Base-by-base conservation (phyloP, 2,329 filamentous ascomycete genomes). In the Alternaria brassicicola region DNA sequence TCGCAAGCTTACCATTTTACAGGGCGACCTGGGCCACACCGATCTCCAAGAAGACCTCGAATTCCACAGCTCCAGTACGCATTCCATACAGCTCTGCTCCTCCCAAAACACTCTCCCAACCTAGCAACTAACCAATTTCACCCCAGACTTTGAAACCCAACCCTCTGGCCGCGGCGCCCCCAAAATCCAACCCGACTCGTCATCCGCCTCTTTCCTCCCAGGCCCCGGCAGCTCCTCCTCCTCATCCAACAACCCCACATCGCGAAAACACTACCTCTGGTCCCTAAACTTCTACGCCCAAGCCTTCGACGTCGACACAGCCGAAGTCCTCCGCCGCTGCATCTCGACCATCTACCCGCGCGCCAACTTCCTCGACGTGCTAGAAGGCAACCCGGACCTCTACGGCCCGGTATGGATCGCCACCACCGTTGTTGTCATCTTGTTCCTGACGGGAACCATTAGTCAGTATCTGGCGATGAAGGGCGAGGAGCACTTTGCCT, bases 391-490 rank as follows among this genome's bases (percentile, higher is more conserved):
- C 77, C 92, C 95, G 1, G 95, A 99, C 74, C 82, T 99, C 31
- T 99, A 99, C 82, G 94, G 94, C 1, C 95, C 95, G 1, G 93
- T 98, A 75, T 99, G 95, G 95, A 98, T 99, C 80, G 95, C 95
- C 9, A 98, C 95, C 0, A 98, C 95, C 0, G 95, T 99, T 9
- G 89, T 99, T 12, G 86, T 99, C 63, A 98, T 99, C 59, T 81
- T 99, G 30, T 99, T 99, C 79, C 78, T 99, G 42, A 95, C 94
- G 1, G 95, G 95, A 12, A 98, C 95, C 0, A 97, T 99, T 65
- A 96, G 89, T 74, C 90, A 95, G 78, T 98, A 96, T 78, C 81
- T 97, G 48, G 87, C 90, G 25, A 84, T 84, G 23, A 86, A 85
- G 41, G 85, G 86, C 52, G 85, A 84, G 48, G 80, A 86, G 21